A percentile compares a stretch with the other conserved stretches of the same genome.
Conservation (phyloP, 179 eudicot species). For the Actinidia chinensis region DNA sequence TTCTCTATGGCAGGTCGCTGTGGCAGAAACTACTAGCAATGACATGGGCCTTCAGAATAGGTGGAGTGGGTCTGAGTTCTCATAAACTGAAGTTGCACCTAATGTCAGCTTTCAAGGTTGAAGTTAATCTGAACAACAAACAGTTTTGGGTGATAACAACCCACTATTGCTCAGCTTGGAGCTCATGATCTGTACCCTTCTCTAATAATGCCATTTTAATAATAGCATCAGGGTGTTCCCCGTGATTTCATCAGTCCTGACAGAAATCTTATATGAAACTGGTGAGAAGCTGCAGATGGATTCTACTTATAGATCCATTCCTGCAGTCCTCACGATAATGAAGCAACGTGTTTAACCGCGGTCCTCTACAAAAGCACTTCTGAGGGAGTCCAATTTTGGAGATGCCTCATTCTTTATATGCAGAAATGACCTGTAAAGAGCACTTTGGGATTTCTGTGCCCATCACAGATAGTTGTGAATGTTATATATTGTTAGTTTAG, state of each 20-base stretch:
- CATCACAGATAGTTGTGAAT: conserved; percentile 44
- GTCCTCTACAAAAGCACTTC: conserved; percentile 38
- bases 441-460: conserved; percentile 34
- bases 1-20: conserved; percentile 99
- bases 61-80: conserved; percentile 57
- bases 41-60: conserved; percentile 54
- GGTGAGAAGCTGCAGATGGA: conserved; percentile 33
- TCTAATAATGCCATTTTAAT: conserved; percentile 24
- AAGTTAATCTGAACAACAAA: conserved; percentile 36
- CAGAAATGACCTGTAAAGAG: conserved; percentile 34
- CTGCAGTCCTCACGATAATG: conserved; percentile 47
- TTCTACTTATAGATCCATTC: conserved; percentile 34
- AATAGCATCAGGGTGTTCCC: conserved; percentile 26
- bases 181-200: conserved; percentile 36
- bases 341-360: conserved; percentile 53
- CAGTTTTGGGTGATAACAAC: conserved; percentile 42
- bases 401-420: conserved; percentile 39
- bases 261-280: conserved; percentile 27
- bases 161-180: conserved; percentile 38
- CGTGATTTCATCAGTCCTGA: conserved; percentile 42
- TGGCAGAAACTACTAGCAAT: conserved; percentile 72
- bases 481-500: no score
- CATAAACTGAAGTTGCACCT: conserved; percentile 47
- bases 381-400: conserved; percentile 42
- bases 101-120: conserved; percentile 40